A percentile compares a stretch with the other conserved stretches of the same genome.
These are phyloP conservation scores for Sophora flavescens DNA, from an alignment of 306 rosid genomes.

Conservation along the genomic window DNA sequence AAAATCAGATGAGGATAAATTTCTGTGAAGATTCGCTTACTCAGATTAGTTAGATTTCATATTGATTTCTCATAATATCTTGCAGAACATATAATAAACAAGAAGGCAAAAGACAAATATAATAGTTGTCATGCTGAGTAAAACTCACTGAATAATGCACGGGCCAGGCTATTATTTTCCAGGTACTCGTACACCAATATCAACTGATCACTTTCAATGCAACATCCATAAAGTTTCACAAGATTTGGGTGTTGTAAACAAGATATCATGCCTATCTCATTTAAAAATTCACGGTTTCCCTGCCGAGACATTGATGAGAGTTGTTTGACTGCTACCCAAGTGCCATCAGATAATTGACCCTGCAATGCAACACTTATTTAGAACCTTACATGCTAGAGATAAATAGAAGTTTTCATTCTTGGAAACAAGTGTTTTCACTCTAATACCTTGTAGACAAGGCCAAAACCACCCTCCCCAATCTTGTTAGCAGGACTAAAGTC, in stretches of 20 bases:
- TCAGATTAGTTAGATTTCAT: neutral
- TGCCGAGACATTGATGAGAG: conserved; percentile 63
- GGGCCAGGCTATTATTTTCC: conserved; percentile 67
- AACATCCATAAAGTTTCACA: conserved; percentile 70
- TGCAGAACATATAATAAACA: neutral
- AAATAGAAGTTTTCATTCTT: conserved; percentile 3
- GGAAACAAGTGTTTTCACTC: neutral
- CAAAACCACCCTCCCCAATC: conserved; percentile 90
- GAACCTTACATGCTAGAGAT: conserved; percentile 9
- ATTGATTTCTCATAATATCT: conserved; percentile 31
- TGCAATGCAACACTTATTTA: conserved; percentile 40
- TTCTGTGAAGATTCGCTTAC: neutral
- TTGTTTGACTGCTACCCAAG: conserved; percentile 64
- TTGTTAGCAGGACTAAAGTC: conserved; percentile 61
- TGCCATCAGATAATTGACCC: conserved; percentile 63
- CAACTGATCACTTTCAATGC: conserved; percentile 62
- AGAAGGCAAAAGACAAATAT: neutral
- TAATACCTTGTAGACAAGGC: conserved; percentile 73
- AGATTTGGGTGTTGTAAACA: conserved; percentile 72
- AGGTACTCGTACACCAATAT: conserved; percentile 70
- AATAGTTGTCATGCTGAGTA: neutral
- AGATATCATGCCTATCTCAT: conserved; percentile 65
- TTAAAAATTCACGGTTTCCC: conserved; percentile 65
- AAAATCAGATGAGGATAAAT: neutral
- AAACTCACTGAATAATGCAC: conserved; percentile 66